A percentile compares a stretch with the other conserved stretches of the same genome.
Evolutionary conservation across 208 protist genomes (phyloP).

Genomic region (Porcisia deanei): DNA sequence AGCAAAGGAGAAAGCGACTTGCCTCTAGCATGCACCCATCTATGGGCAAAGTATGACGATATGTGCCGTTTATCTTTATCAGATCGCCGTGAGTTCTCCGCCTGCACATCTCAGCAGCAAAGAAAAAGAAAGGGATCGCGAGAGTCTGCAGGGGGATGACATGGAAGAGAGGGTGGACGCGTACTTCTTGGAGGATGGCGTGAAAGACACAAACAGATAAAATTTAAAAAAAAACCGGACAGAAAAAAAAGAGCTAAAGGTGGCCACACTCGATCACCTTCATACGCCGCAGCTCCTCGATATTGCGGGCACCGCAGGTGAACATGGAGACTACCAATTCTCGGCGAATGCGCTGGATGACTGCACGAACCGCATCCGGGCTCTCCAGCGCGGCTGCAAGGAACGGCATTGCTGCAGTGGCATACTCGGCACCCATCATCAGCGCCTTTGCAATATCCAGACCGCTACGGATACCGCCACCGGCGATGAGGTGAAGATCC

Average conservation of each 20-base stretch:
- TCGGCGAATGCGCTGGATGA: slow-evolving; percentile 76
- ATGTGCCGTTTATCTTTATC: too few species aligned
- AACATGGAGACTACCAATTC: slow-evolving; percentile 90
- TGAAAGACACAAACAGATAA: not conserved
- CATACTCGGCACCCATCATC: slow-evolving; percentile 82
- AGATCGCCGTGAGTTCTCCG: too few species aligned
- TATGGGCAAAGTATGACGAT: too few species aligned
- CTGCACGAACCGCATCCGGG: slow-evolving; percentile 58
- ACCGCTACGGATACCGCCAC: slow-evolving; percentile 86
- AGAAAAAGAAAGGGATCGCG: too few species aligned
- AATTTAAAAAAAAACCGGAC: not conserved
- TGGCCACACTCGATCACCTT: slow-evolving; percentile 41
- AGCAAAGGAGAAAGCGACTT: too few species aligned
- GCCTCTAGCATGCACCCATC: too few species aligned
- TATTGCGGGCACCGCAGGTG: slow-evolving; percentile 80
- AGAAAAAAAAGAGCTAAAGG: slow-evolving; percentile 25
- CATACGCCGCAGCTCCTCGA: slow-evolving; percentile 71
- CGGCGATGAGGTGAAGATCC: slow-evolving; percentile 81
- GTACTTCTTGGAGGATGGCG: not conserved
- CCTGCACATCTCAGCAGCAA: too few species aligned
- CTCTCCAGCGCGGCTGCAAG: slow-evolving; percentile 81
- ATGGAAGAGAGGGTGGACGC: too few species aligned
- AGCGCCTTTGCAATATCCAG: slow-evolving; percentile 89
- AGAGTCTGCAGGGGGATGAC: too few species aligned
- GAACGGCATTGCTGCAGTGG: slow-evolving; percentile 88